A percentile compares a stretch with the other conserved stretches of the same genome.
Evolutionary conservation across 345 rosid species (phyloP).

Genomic region (Eucalyptus globulus): DNA sequence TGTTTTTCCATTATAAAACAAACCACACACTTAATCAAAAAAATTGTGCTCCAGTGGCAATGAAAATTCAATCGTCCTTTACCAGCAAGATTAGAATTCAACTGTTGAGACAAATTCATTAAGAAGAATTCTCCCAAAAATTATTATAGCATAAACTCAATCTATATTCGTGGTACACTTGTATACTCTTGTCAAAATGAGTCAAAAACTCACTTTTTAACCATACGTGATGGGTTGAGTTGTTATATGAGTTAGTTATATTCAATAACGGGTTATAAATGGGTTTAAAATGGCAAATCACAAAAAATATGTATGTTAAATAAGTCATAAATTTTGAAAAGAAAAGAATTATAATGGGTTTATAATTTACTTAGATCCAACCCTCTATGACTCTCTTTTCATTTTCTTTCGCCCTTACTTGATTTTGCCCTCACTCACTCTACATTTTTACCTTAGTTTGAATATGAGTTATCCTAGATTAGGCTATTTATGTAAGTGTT

Average conservation of each 20-base stretch:
- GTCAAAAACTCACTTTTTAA: neutral
- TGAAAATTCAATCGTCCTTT: neutral
- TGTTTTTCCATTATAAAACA: neutral
- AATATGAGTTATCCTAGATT: too few relatives aligned
- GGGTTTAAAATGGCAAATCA: fast-evolving
- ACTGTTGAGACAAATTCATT: neutral
- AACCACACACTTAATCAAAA: neutral
- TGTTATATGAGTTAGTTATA: too few relatives aligned
- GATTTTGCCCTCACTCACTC: fast-evolving
- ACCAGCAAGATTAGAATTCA: neutral
- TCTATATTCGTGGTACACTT: fast-evolving
- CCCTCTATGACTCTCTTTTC: fast-evolving
- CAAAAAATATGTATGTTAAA: too few relatives aligned
- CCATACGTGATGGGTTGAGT: neutral
- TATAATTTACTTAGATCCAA: too few relatives aligned
- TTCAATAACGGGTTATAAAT: fast-evolving
- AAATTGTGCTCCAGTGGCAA: fast-evolving
- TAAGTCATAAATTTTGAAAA: too few relatives aligned
- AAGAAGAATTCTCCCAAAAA: neutral
- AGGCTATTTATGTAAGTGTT: fast-evolving
- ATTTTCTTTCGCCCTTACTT: neutral
- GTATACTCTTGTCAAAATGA: neutral
- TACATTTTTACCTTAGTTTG: fast-evolving
- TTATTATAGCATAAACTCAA: neutral
- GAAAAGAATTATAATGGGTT: fast-evolving